These are phyloP conservation scores for Vigna nakashimae DNA, from an alignment of 306 rosid species.

Conservation along the genomic window DNA sequence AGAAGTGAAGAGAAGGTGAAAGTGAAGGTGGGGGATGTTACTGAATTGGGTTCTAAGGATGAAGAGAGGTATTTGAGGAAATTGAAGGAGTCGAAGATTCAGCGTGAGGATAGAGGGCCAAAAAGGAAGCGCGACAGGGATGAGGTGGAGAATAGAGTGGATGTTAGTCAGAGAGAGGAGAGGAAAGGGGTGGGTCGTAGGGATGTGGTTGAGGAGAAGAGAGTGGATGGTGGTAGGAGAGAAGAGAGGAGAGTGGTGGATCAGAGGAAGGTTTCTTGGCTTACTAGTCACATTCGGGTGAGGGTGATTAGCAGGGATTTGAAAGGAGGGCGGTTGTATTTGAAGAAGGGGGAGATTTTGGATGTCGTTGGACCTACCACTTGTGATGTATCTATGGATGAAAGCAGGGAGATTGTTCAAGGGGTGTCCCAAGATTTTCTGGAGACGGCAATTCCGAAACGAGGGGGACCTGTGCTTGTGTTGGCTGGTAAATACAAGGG, in stretches of 20 bases:
- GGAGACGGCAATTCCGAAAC: constrained; percentile 78
- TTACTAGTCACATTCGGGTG: constrained; percentile 80
- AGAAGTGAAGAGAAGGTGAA: constrained; percentile 51
- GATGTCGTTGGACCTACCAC: constrained; percentile 79
- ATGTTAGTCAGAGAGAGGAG: constrained; percentile 12
- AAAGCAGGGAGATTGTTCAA: constrained; percentile 74
- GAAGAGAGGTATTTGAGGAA: constrained; percentile 71
- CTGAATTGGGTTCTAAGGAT: constrained; percentile 67
- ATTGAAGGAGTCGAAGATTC: constrained; percentile 59
- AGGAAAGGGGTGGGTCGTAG: constrained; percentile 35
- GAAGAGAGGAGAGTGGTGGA: constrained; percentile 31
- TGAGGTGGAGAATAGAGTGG: constrained; percentile 8
- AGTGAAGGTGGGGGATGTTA: constrained; percentile 54
- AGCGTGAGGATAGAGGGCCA: constrained; percentile 24
- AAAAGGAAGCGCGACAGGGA: constrained; percentile 35
- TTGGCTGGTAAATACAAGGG: constrained; percentile 84
- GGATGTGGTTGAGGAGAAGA: constrained; percentile 23
- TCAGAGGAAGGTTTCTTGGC: constrained; percentile 61
- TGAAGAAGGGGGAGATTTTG: constrained; percentile 80
- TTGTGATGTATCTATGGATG: constrained; percentile 89
- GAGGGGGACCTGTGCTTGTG: constrained; percentile 83
- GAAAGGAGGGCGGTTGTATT: constrained; percentile 73
- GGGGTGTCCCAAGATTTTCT: constrained; percentile 79
- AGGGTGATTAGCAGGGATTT: constrained; percentile 70
- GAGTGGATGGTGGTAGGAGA: constrained; percentile 16